phyloP scores from a whole-genome alignment of 1,139 yeast genomes.

The Geotrichum restrictum region DNA sequence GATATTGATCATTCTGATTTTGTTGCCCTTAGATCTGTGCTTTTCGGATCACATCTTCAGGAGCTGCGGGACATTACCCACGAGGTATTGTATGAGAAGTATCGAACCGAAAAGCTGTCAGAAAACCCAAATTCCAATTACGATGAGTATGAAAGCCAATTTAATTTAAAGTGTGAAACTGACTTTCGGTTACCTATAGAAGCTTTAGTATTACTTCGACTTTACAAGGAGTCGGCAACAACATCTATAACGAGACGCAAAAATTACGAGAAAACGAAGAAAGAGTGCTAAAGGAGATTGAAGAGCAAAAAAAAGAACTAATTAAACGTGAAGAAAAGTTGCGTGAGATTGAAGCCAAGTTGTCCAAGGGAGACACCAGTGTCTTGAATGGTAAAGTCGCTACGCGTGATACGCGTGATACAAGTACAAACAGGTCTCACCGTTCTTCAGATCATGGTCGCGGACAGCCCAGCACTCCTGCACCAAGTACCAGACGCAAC shows the following conservation, averaged over 20 bases:
- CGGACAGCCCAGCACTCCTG: not conserved
- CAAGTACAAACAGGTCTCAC: not conserved
- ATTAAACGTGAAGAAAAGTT: constrained; percentile 78
- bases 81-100: constrained; percentile 84
- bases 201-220: constrained; percentile 8
- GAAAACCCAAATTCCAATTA: constrained; percentile 23
- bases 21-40: constrained; percentile 71
- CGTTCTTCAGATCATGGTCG: constrained; percentile 6
- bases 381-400: not conserved
- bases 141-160: constrained; percentile 11
- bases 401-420: not conserved
- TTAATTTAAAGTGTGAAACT: not conserved
- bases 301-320: constrained; percentile 43
- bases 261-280: constrained; percentile 43
- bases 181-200: not conserved
- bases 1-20: constrained; percentile 83
- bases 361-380: constrained; percentile 37
- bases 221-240: constrained; percentile 24
- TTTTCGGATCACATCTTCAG: constrained; percentile 87
- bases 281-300: constrained; percentile 77
- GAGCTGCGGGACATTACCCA: constrained; percentile 92
- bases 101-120: constrained; percentile 84
- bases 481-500: not conserved
- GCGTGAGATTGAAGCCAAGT: constrained; percentile 65
- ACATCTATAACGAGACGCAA: constrained; percentile 31